Conservation (phyloP, 2,329 filamentous ascomycete species). For the Aureobasidium sp. region DNA sequence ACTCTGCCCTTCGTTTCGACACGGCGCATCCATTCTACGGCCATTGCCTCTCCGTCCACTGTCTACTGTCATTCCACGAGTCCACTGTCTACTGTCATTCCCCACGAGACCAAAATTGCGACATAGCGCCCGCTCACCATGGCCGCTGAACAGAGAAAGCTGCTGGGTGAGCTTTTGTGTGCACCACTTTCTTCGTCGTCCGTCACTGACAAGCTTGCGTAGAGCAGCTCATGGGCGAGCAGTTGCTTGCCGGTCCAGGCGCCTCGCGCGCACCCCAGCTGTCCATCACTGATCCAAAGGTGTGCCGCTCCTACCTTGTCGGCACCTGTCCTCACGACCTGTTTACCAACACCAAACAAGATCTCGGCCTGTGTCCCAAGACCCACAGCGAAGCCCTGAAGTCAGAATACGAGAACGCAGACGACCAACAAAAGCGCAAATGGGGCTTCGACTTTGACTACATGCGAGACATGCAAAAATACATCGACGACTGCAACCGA, state of each 20-base stretch:
- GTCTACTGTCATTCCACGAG: no score
- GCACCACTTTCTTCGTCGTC: not conserved
- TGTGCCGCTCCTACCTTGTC: constrained; percentile 88
- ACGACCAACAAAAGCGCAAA: constrained; percentile 63
- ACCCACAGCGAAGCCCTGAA: constrained; percentile 85
- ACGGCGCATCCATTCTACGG: not conserved
- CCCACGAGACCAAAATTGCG: not conserved
- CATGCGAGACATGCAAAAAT: constrained; percentile 88
- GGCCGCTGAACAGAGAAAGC: constrained; percentile 96
- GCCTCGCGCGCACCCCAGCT: constrained; percentile 71
- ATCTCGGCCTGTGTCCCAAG: constrained; percentile 82
- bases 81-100: not conserved
- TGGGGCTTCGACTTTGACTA: constrained; percentile 97
- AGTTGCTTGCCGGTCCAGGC: constrained; percentile 69
- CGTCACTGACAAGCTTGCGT: not conserved
- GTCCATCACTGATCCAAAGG: constrained; percentile 82
- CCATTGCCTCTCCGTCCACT: no score
- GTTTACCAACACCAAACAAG: constrained; percentile 99
- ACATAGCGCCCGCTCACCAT: constrained; percentile 42
- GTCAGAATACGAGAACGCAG: constrained; percentile 73
- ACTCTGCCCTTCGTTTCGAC: not conserved
- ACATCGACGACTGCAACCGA: constrained; percentile 93
- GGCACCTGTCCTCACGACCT: constrained; percentile 97
- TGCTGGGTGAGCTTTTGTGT: constrained; percentile 58
- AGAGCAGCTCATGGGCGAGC: constrained; percentile 78